Conservation (phyloP, 139 green algal genomes). For the Haematococcus lacustris region DNA sequence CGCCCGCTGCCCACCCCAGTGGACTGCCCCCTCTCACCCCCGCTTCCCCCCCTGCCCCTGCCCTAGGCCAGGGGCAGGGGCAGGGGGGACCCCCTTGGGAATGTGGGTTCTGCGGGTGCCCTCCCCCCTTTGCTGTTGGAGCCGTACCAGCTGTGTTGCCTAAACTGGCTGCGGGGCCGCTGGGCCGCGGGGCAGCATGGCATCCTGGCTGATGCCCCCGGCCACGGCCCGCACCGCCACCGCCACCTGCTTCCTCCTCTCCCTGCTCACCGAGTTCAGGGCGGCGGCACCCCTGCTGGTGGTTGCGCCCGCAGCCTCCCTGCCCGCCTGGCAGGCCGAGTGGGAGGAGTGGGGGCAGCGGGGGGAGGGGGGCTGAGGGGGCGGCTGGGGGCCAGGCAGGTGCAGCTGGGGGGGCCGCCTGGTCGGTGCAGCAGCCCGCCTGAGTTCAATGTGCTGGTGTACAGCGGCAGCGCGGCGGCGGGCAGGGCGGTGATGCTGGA, state of each 20-base stretch:
- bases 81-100: no score
- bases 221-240: no score
- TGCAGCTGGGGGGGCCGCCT: conserved; percentile 3
- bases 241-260: no score
- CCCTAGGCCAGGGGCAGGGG: no score
- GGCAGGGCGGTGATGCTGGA: conserved; percentile 53
- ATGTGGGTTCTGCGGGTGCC: no score
- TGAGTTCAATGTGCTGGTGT: conserved; percentile 62
- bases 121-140: no score
- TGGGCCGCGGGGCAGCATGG: conserved; percentile 41
- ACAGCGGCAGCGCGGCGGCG: conserved; percentile 42
- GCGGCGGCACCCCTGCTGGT: conserved; percentile 52
- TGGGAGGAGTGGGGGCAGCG: conserved; percentile 34
- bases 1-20: not conserved
- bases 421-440: conserved; percentile 11
- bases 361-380: not conserved
- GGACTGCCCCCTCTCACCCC: no score
- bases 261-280: no score
- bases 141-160: conserved; percentile 61
- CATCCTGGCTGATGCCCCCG: conserved; percentile 67
- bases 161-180: conserved; percentile 59
- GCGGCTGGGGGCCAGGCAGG: not conserved
- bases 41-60: no score
- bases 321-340: conserved; percentile 66
- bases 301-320: conserved; percentile 37